Evolutionary conservation across 306 rosid species (phyloP), one percentile per base, ranked within the genome.

Genomic region (Sicyos baderoa): DNA sequence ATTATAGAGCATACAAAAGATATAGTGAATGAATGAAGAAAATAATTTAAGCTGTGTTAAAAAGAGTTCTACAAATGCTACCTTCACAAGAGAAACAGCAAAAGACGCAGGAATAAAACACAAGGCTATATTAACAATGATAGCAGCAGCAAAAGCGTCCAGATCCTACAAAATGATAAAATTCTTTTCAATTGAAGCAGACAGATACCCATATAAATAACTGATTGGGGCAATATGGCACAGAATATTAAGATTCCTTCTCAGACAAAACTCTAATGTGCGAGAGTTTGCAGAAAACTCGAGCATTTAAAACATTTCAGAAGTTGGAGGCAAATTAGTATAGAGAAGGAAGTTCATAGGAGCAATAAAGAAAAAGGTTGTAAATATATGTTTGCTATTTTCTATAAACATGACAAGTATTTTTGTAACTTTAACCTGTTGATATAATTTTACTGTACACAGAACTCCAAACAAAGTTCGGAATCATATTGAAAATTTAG

Each of bases 11-110:
- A 40, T 9, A 40, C 45, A 10, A 44, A 44, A 44, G 4, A 11
- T 10, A 11, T 45, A 45, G 11, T 45, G 22, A 29, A 59, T 25
- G 4, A 59, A 25, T 59, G 13, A 17, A n/a, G 51, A 25, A 44
- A 21, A 48, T 22, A 61, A 29, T 61, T 35, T n/a, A 25, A 44
- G 9, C 9, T 25, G 22, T 25, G 51, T 48, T 16, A 27, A 51
- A 17, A 45, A 52, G 21, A 35, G 61, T 68, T 77, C 72, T 65
- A 55, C 27, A 40, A 32, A 73, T 62, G 75, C 40, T 88, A 92
- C 98, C 98, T 92, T 92, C 49, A 92, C 98, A 80, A 92, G 76
- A 62, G 96, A 78, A 77, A 92, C 95, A 32, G 98, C 96, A 84
- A 87, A 89, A 50, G 98, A 92, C 16, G 98, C 96, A 60, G 98